A percentile compares a stretch with the other conserved stretches of the same genome.
Conservation (phyloP, 192 early-diverging fungal species). For the Anaeromyces robustus region DNA sequence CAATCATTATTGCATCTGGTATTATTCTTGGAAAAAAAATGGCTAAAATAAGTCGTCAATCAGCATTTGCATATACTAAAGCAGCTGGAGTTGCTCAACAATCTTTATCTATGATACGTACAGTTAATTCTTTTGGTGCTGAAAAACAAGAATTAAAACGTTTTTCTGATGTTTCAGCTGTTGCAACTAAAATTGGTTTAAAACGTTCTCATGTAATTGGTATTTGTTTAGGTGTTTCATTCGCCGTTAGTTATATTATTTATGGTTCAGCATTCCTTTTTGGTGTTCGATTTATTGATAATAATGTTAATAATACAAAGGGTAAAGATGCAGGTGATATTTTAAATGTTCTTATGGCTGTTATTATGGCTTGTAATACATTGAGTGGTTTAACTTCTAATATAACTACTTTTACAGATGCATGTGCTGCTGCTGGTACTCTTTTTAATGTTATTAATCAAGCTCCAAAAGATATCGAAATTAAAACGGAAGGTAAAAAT, state of each 20-base stretch:
- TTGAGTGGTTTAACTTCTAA: background rate
- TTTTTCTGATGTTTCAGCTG: background rate
- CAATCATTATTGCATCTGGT: background rate
- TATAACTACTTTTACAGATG: background rate
- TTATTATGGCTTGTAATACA: background rate
- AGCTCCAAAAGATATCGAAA: background rate
- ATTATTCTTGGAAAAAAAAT: background rate
- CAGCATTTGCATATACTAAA: background rate
- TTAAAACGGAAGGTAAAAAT: background rate
- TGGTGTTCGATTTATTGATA: background rate
- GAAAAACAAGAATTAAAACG: background rate
- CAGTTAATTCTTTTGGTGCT: background rate
- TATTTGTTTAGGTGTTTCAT: background rate
- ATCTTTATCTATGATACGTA: background rate
- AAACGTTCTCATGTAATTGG: background rate
- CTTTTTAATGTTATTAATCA: background rate
- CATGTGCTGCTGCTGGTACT: background rate
- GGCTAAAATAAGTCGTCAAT: background rate
- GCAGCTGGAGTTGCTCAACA: background rate
- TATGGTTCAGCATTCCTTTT: background rate
- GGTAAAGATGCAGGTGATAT: background rate
- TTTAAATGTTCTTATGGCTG: background rate
- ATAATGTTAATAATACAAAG: background rate
- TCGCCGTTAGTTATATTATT: background rate
- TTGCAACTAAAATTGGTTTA: background rate